Evolutionary conservation across 169 alveolate species (phyloP).

Genomic region (Eimeria falciformis): DNA sequence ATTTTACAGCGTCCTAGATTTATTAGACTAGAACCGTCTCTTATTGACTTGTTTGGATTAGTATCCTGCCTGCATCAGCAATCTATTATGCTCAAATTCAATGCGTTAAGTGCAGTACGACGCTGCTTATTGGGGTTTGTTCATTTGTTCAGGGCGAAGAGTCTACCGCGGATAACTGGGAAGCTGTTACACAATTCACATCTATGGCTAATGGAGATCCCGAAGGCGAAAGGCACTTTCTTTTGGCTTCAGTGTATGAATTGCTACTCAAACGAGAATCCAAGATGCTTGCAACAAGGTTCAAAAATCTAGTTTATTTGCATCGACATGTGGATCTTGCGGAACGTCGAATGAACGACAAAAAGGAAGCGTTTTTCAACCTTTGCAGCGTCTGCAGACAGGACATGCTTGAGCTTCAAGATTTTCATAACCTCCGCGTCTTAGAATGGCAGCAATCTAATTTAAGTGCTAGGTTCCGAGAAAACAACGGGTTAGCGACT

Average conservation of each 20-base stretch:
- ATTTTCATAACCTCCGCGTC: not conserved
- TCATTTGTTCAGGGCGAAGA: constrained; percentile 32
- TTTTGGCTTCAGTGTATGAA: constrained; percentile 62
- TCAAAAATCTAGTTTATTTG: constrained; percentile 42
- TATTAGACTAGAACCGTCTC: too few relatives aligned
- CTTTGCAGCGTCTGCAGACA: constrained; percentile 23
- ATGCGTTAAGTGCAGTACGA: too few relatives aligned
- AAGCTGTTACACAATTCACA: constrained; percentile 6
- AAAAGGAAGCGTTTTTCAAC: constrained; percentile 8
- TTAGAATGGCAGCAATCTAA: constrained; percentile 53
- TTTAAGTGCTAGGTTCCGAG: not conserved
- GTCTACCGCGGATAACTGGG: constrained; percentile 15
- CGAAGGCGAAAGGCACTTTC: constrained; percentile 65
- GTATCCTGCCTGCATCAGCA: too few relatives aligned
- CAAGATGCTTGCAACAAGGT: constrained; percentile 37
- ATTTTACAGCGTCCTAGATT: too few relatives aligned
- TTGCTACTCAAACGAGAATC: constrained; percentile 49
- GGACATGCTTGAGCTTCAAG: constrained; percentile 45
- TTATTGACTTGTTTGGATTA: too few relatives aligned
- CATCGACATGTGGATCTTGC: constrained; percentile 69
- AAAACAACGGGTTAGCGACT: constrained; percentile 31
- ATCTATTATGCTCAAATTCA: too few relatives aligned
- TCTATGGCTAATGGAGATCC: constrained; percentile 30
- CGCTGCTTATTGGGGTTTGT: too few relatives aligned
- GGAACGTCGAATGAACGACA: constrained; percentile 43